Evolutionary conservation across 441 rosid species (phyloP).

Genomic region (Eutrema salsugineum): DNA sequence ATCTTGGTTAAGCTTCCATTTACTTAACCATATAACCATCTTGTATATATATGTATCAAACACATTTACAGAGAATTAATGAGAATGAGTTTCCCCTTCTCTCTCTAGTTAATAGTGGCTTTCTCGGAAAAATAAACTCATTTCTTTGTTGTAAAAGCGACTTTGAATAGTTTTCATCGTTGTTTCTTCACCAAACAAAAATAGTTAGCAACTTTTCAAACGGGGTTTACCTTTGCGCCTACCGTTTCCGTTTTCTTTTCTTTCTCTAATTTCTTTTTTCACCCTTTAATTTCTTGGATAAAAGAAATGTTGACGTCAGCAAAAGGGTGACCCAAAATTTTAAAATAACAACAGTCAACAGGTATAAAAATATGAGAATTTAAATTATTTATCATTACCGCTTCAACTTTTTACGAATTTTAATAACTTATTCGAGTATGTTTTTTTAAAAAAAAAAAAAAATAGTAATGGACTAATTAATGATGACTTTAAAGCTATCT

Average conservation of each 20-base stretch:
- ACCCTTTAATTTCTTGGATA: neutral
- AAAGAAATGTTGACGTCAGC: slow-evolving; percentile 18
- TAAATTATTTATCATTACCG: neutral
- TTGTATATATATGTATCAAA: too few relatives aligned
- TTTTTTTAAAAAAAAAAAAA: neutral
- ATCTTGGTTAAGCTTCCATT: too few relatives aligned
- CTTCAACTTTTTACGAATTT: neutral
- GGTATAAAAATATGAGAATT: neutral
- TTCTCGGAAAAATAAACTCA: neutral
- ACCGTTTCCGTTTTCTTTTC: slow-evolving; percentile 28
- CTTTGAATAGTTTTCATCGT: neutral
- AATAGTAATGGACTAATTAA: neutral
- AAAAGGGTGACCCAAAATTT: neutral
- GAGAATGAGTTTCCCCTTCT: too few relatives aligned
- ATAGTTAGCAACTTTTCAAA: slow-evolving; percentile 19
- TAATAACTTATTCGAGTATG: neutral
- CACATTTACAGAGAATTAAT: too few relatives aligned
- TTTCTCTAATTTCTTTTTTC: neutral
- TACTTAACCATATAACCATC: too few relatives aligned
- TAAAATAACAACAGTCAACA: neutral
- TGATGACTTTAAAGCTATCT: neutral
- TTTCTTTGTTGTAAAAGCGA: neutral
- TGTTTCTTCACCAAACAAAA: slow-evolving; percentile 3
- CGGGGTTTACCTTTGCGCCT: slow-evolving; percentile 25
- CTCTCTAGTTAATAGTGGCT: too few relatives aligned